Base-by-base conservation (phyloP, 805 yeast species). In the Lachancea mirantina region DNA sequence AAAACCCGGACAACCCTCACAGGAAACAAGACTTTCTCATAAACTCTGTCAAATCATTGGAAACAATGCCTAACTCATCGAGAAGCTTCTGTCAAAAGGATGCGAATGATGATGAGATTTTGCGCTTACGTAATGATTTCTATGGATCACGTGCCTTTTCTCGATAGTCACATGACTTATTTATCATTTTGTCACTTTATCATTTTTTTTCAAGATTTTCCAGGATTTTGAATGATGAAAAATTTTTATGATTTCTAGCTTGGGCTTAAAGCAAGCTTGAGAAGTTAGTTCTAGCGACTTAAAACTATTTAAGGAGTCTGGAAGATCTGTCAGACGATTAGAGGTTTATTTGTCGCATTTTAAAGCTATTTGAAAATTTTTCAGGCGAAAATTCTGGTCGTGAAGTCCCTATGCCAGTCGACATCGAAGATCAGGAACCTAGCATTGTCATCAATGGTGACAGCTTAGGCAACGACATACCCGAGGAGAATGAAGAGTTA, bases 401-500 rank as follows among this genome's bases (percentile, higher is more conserved):
- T n/a, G n/a, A n/a, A n/a, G n/a, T n/a, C n/a, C n/a, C n/a, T 7
- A 24, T 42, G 48, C 79, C 80, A 88, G 74, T 85, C 42, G 81
- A 84, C 65, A 69, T 84, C 50, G 87, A 84, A 59, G 84, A 77
- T 61, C 87, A 80, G 38, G 78, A 78, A 46, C 95, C 96, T 27
- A 83, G 79, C 56, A 78, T 87, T 51, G 77, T 87, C 47, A 82
- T 84, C 56, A 74, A 63, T 65, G 70, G 65, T 44, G 25, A 31
- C 24, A 72, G 61, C 61, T 62, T 61, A 68, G 69, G 64, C 44
- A 33, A 27, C 23, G 73, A 68, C 38, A 65, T 62, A 32, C 52
- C 47, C 13, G 59, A 52, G 29, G 57, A 57, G 30, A 65, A 55
- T 18, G 48, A 32, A 10, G 40, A 30, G n/a, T 22, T 28, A 11